Evolutionary conservation across 2,329 filamentous ascomycete genomes (phyloP).

Genomic region (Hypoxylon sp.): DNA sequence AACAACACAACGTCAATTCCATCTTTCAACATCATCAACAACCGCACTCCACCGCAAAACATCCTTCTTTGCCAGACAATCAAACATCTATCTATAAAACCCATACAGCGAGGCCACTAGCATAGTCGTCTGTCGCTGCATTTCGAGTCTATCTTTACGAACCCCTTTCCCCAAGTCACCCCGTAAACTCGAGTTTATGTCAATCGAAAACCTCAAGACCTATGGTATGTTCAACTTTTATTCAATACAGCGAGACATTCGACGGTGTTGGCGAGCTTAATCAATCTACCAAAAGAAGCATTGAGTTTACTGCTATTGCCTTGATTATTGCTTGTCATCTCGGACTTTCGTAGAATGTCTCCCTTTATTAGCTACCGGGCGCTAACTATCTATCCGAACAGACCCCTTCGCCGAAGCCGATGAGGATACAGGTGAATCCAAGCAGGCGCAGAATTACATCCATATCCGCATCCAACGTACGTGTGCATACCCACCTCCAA

Average conservation of each 20-base stretch:
- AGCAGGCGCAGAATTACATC: conserved; percentile 97
- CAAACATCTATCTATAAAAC: not conserved
- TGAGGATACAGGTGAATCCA: conserved; percentile 96
- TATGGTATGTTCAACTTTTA: conserved; percentile 74
- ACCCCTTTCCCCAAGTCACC: conserved; percentile 68
- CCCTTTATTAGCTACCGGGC: conserved; percentile 27
- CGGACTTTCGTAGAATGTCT: conserved; percentile 7
- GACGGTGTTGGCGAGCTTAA: not conserved
- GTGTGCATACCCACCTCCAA: conserved; percentile 55
- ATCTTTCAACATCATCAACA: conserved; percentile 28
- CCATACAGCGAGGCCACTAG: conserved; percentile 62
- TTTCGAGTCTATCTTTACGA: conserved; percentile 54
- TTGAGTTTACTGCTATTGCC: not conserved
- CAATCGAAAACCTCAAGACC: conserved; percentile 98
- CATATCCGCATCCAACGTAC: conserved; percentile 99
- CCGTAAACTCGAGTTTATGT: conserved; percentile 90
- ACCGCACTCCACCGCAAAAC: conserved; percentile 19
- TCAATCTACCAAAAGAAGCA: not conserved
- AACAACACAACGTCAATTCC: conserved; percentile 39
- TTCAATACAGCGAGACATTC: not conserved
- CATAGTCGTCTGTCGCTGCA: conserved; percentile 66
- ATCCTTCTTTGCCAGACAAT: conserved; percentile 8
- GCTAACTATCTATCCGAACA: conserved; percentile 58
- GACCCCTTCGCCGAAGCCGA: conserved; percentile 99
- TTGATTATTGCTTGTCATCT: not conserved